Percentiles rank a stretch among this genome's conserved stretches.
Conservation (phyloP, 306 rosid genomes). For the Neltuma alba region DNA sequence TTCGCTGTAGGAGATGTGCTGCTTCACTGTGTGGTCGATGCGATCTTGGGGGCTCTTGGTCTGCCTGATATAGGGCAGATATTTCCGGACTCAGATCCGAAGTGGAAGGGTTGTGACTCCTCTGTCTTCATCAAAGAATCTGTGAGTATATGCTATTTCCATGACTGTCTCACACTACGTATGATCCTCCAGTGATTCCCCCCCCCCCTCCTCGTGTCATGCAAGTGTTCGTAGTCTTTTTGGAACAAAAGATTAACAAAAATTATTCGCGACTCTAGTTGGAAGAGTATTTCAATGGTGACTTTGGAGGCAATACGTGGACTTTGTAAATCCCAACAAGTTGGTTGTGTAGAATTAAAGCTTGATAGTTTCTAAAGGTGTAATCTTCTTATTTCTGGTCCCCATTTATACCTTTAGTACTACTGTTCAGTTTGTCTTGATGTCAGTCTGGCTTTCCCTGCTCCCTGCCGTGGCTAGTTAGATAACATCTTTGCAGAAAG, state of each 20-base stretch:
- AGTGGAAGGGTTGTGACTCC: slow-evolving; percentile 90
- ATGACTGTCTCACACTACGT: background rate
- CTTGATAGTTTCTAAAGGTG: background rate
- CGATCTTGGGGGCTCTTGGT: slow-evolving; percentile 90
- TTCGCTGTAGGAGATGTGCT: slow-evolving; percentile 77
- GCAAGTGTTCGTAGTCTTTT: background rate
- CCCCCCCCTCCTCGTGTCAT: background rate
- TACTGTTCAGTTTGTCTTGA: background rate
- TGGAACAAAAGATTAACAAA: background rate
- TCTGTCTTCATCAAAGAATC: slow-evolving; percentile 86
- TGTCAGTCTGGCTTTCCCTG: background rate
- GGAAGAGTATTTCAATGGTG: slow-evolving; percentile 7
- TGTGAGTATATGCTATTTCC: slow-evolving; percentile 52
- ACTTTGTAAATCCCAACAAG: background rate
- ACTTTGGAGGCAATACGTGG: background rate
- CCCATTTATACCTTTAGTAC: background rate
- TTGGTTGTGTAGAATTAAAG: slow-evolving; percentile 17
- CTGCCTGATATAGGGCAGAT: slow-evolving; percentile 96
- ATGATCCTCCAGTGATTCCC: background rate
- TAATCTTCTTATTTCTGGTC: background rate
- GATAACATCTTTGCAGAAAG: slow-evolving; percentile 1
- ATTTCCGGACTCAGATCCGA: slow-evolving; percentile 90
- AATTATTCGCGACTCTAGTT: background rate
- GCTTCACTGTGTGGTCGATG: slow-evolving; percentile 97
- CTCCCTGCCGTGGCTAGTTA: background rate